Evolutionary conservation across 441 rosid species (phyloP), one percentile per base, ranked within the genome.

Genomic region (Erodium moschatum): DNA sequence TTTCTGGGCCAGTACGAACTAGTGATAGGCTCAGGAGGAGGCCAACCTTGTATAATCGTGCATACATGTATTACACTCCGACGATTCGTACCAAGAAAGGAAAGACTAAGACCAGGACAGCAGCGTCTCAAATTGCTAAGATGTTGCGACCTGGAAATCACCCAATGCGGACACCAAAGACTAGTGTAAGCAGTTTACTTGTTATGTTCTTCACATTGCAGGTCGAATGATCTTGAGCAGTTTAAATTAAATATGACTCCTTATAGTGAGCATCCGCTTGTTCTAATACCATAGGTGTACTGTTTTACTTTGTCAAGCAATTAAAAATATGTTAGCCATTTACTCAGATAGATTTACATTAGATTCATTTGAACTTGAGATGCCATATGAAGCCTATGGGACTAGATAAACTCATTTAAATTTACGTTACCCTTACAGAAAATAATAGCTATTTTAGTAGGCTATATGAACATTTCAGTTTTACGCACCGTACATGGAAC

Each of bases 1-100:
- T 71, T 75, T 61, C 88, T 20, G 73, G 89, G 89, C 96, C 98
- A 61, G 87, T 94, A 46, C 96, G 99, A 60, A 85, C 91, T 18
- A 94, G 99, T 62, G 91, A 85, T 76, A 91, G 99, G 86, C 92
- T 89, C 76, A 85, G 89, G 86, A 85, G 94, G 74, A 86, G 96
- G 79, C 97, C 99, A 16, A 89, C 85, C 79, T 42, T 74, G 56
- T 88, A 74, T 72, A 82, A 81, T 72, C 90, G 96, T 31, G 67
- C 87, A 13, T 88, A 77, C 76, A 70, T 81, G 71, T 91, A 88
- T 79, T 91, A 90, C 75, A 63, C 85, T 64, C 88, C 89, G 29
- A 84, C 79, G 67, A 77, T 81, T 33, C 97, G 85, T 9, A 56
- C 81, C 69, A 84, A 86, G 83, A 91, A 90, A 84, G 75, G 82